Evolutionary conservation across 495 filamentous ascomycete genomes (phyloP).

Genomic region (Penicillium roqueforti): DNA sequence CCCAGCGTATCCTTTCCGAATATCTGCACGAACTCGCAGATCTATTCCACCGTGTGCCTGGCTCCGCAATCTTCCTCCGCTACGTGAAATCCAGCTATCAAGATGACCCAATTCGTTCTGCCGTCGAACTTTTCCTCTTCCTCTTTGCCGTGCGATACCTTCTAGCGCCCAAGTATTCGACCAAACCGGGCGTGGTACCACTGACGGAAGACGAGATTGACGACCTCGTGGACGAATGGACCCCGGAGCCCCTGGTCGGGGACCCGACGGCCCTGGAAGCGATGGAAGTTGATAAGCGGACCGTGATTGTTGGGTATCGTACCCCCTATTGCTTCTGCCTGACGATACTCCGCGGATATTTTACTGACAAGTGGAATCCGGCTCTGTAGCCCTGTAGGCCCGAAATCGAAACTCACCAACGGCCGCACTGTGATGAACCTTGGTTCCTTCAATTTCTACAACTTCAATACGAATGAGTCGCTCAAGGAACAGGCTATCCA

Average conservation of each 20-base stretch:
- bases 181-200: slow-evolving; percentile 80
- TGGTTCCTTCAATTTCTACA: slow-evolving; percentile 94
- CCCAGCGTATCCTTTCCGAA: slow-evolving; percentile 63
- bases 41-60: slow-evolving; percentile 83
- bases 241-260: slow-evolving; percentile 84
- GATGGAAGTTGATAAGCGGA: slow-evolving; percentile 75
- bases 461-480: slow-evolving; percentile 84
- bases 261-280: slow-evolving; percentile 67
- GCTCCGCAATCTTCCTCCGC: slow-evolving; percentile 87
- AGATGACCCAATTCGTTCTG: slow-evolving; percentile 89
- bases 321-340: background rate
- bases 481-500: slow-evolving; percentile 93
- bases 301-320: slow-evolving; percentile 79
- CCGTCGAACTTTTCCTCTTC: slow-evolving; percentile 90
- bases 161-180: slow-evolving; percentile 84
- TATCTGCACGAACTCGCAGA: slow-evolving; percentile 62
- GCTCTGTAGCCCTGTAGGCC: slow-evolving; percentile 69
- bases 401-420: slow-evolving; percentile 81
- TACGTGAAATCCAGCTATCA: slow-evolving; percentile 97
- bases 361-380: slow-evolving; percentile 16
- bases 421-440: slow-evolving; percentile 89
- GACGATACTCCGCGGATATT: background rate
- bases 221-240: slow-evolving; percentile 96
- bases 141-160: slow-evolving; percentile 94
- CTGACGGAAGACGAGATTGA: slow-evolving; percentile 95